Base-by-base conservation (phyloP, 495 filamentous ascomycete genomes). In the Collariella sp. region DNA sequence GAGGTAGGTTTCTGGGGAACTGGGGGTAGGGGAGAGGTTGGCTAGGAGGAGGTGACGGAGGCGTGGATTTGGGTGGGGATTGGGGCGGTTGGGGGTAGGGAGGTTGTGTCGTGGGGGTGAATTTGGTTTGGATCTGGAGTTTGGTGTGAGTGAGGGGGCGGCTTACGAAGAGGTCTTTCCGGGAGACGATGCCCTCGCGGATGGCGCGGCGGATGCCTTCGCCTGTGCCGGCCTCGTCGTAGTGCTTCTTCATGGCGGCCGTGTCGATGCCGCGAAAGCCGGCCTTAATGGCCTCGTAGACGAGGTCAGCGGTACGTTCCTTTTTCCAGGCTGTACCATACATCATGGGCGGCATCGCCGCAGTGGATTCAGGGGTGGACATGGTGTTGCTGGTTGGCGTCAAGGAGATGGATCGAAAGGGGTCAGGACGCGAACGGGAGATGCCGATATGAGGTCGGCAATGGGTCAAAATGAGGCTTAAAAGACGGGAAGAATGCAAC, bases 261-360 rank as follows among this genome's bases (percentile, higher is more conserved):
- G 87, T 91, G 61, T 94, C 88, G 49, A 91, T 71, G 16, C 75
- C 87, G 7, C 79, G 75, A 64, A 93, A 94, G 7, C 88, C 88
- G 12, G 80, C 69, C 48, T 76, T 73, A 57, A 94, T 62, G 22
- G 88, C 88, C 58, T 77, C 70, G 60, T 83, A 76, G 23, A 91
- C 86, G 1, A 89, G 75, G 34, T 81, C 75, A 18, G 78, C 74
- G 1, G 85, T 89, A 24, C 67, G 69, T 3, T 83, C 82, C 64
- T 88, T 86, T 70, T 91, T 91, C 88, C 88, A 91, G n/a, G 88
- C 88, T 7, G 87, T 91, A 40, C 88, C 88, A 62, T 94, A 94
- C 52, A 93, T 67, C 55, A 89, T 75, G 52, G 73, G 70, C 7
- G 84, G 84, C 60, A 79, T 75, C 10, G 47, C 44, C 33, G 65